A percentile compares a stretch with the other conserved stretches of the same genome.
These are phyloP conservation scores for Candida fluviatilis DNA, from an alignment of 805 yeast species.

Conservation along the genomic window DNA sequence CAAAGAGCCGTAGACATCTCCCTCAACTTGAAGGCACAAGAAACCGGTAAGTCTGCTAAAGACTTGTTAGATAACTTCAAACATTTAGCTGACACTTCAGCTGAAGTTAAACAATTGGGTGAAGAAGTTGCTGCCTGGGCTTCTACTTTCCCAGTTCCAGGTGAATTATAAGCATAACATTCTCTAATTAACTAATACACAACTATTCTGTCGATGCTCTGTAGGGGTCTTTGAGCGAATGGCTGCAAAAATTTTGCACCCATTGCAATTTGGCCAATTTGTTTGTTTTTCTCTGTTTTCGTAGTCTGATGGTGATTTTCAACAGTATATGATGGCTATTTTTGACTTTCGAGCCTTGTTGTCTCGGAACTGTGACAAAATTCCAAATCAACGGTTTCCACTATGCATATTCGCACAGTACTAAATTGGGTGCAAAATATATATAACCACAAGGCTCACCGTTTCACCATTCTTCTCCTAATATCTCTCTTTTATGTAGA, in stretches of 20 bases:
- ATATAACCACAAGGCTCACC: too few relatives aligned
- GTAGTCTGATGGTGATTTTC: too few relatives aligned
- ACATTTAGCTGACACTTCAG: constrained; percentile 64
- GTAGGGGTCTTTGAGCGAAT: background rate
- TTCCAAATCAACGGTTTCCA: too few relatives aligned
- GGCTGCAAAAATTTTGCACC: background rate
- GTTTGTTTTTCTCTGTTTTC: background rate
- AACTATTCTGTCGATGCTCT: background rate
- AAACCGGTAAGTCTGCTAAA: constrained; percentile 91
- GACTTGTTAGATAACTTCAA: constrained; percentile 90
- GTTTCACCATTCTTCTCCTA: too few relatives aligned
- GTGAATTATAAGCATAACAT: constrained; percentile 42
- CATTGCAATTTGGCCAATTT: background rate
- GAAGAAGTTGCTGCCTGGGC: constrained; percentile 89
- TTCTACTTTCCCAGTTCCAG: constrained; percentile 88
- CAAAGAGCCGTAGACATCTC: constrained; percentile 78
- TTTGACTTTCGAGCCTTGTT: too few relatives aligned
- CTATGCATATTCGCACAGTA: too few relatives aligned
- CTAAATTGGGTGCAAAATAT: too few relatives aligned
- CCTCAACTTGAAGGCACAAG: constrained; percentile 63
- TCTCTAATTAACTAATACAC: background rate
- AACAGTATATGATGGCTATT: too few relatives aligned
- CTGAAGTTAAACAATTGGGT: constrained; percentile 60
- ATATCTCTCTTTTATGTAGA: too few relatives aligned
- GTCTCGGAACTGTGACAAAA: too few relatives aligned